Percentiles rank a stretch among this genome's conserved stretches.
These are phyloP conservation scores for Fusarium sambucinum DNA, from an alignment of 2,329 filamentous ascomycete genomes.

Conservation along the genomic window DNA sequence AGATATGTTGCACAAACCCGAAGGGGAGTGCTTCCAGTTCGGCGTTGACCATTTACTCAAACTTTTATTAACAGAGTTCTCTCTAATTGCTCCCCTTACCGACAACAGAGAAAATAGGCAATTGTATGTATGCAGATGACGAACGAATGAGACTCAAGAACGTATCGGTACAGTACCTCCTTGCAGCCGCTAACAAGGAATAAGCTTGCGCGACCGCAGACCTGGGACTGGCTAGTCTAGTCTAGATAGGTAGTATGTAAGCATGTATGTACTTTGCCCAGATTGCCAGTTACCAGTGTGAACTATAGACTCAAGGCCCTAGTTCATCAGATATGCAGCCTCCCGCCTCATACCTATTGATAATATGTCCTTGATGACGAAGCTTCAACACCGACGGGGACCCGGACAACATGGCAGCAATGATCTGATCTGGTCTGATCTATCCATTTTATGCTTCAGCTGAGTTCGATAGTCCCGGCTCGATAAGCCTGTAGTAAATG, in stretches of 20 bases:
- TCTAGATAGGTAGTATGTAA: not conserved
- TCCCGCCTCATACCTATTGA: slow-evolving; percentile 29
- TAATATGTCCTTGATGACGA: slow-evolving; percentile 8
- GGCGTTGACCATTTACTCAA: slow-evolving; percentile 37
- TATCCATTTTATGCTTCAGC: not conserved
- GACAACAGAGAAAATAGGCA: not conserved
- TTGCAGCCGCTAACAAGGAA: slow-evolving; percentile 34
- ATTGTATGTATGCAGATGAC: slow-evolving; percentile 1
- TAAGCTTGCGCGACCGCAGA: slow-evolving; percentile 35
- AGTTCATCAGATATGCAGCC: slow-evolving; percentile 43
- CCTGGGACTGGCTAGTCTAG: slow-evolving; percentile 19
- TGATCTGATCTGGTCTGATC: slow-evolving; percentile 17
- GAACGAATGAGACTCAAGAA: slow-evolving; percentile 4
- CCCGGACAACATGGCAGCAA: slow-evolving; percentile 10
- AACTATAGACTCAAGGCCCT: slow-evolving; percentile 15
- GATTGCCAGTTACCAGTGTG: not conserved
- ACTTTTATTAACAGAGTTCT: slow-evolving; percentile 10
- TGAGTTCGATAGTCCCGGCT: slow-evolving; percentile 7
- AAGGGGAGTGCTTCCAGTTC: slow-evolving; percentile 47
- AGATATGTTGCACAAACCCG: slow-evolving; percentile 15
- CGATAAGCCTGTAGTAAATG: not conserved
- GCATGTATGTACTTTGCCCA: not conserved
- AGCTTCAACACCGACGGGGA: not conserved
- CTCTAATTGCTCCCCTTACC: slow-evolving; percentile 6
- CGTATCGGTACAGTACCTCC: slow-evolving; percentile 26